Evolutionary conservation across 2,329 filamentous ascomycete species (phyloP), one percentile per base, ranked within the genome.

Genomic region (Lasiodiplodia theobromae): DNA sequence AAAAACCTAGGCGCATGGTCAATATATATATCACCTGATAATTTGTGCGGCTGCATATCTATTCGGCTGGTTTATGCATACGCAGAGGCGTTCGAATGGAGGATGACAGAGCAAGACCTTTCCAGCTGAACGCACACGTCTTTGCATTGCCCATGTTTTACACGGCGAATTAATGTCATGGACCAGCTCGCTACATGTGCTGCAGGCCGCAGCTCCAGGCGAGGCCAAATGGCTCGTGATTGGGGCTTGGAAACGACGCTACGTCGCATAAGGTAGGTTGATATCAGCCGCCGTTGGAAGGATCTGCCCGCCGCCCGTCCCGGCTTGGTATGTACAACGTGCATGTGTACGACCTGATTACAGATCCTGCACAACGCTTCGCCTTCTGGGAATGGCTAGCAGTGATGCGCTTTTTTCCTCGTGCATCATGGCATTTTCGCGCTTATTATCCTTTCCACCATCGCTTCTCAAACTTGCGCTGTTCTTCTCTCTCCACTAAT

Each of bases 181-280:
- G 28, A 28, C 5, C 1, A 28, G 28, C 28, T 28, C 1, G 4
- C 28, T 28, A 6, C 14, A 16, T 57, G 25, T 38, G 7, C n/a
- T 4, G 11, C 14, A 4, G 14, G 18, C 34, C 11, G 28, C 11
- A n/a, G 18, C 5, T 8, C 31, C 5, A 21, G 60, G 4, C 11
- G 28, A 28, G 44, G 44, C 37, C 25, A 12, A 21, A 21, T 16
- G 14, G 47, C 60, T 47, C 31, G 37, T 64, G 44, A 7, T 38
- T 31, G 23, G 10, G 37, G 60, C 10, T 28, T 38, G 51, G 37
- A 64, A 31, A n/a, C 12, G 28, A 14, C 60, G 25, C 60, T 5
- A 49, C 60, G 25, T 31, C 60, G 44, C 7, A 63, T 25, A 10
- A 37, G 60, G 31, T 52, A 63, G 58, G 58, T 63, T 63, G 25